These are phyloP conservation scores for Chaetothyriales sp. DNA, from an alignment of 2,329 filamentous ascomycete genomes.

Conservation along the genomic window DNA sequence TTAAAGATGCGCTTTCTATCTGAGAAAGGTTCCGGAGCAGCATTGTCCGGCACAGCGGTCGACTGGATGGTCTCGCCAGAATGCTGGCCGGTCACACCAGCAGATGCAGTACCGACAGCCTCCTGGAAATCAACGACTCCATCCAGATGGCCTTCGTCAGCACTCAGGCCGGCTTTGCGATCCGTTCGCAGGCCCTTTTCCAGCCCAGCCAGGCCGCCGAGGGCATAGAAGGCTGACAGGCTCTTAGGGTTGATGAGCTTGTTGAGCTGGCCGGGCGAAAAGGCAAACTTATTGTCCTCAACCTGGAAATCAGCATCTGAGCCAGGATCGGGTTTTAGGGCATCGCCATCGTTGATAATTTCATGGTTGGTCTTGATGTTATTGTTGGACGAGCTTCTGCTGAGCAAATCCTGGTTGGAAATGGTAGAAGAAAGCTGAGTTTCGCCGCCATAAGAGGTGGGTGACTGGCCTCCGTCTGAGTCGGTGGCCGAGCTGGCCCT, in stretches of 20 bases:
- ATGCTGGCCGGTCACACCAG: constrained; percentile 8
- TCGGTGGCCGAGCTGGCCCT: constrained; percentile 50
- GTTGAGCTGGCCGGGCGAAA: constrained; percentile 54
- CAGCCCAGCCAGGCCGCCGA: constrained; percentile 57
- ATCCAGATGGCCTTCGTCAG: constrained; percentile 51
- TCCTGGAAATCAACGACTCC: constrained; percentile 55
- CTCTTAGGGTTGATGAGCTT: constrained; percentile 73
- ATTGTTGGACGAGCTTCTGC: constrained; percentile 18
- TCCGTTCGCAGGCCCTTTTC: constrained; percentile 59
- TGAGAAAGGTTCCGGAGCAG: constrained; percentile 10
- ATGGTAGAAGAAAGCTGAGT: constrained; percentile 36
- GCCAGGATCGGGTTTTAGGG: constrained; percentile 53
- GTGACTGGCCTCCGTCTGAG: constrained; percentile 32
- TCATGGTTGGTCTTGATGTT: constrained; percentile 25
- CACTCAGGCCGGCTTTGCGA: constrained; percentile 47
- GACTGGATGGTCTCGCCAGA: constrained; percentile 7
- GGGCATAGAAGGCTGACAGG: constrained; percentile 55
- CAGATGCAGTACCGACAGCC: constrained; percentile 25
- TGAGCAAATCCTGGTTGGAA: constrained; percentile 27
- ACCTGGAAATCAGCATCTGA: constrained; percentile 55
- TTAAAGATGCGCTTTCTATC: constrained; percentile 58
- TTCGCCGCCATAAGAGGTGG: constrained; percentile 37
- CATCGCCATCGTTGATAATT: constrained; percentile 45
- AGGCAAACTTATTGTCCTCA: constrained; percentile 56
- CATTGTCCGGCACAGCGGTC: constrained; percentile 11